Base-by-base conservation (phyloP, 2,329 filamentous ascomycete genomes). In the Botrytis hyacinthi region DNA sequence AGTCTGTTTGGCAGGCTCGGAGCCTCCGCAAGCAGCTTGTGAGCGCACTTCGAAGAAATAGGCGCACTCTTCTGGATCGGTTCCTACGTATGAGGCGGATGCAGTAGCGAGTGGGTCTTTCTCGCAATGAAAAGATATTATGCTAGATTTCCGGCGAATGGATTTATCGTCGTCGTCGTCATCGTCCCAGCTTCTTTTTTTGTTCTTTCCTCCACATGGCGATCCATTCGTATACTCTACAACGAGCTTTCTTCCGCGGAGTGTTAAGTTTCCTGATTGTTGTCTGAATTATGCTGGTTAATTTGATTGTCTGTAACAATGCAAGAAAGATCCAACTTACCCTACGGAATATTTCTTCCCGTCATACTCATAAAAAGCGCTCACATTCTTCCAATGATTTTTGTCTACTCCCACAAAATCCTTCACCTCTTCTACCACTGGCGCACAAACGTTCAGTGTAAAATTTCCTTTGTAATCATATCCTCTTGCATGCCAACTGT, bases 1-100 rank as follows among this genome's bases (percentile, higher is more conserved):
- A 83, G 91, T 85, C 85, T 95, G 83, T 81, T 92, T 93, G 81
- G 92, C 90, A 73, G 91, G 90, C 80, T 91, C 88, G 62, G 87
- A 86, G 72, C 86, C 86, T 20, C 87, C 86, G 79, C 96, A 99
- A 18, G 95, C 95, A 77, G 94, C 92, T 63, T 89, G 87, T 37
- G 93, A 96, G 76, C 95, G 92, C 68, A 95, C 91, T 82, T 98
- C 95, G 84, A 99, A 99, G 83, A 97, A 93, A 83, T 98, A 99
- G 44, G 93, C 90, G 86, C 96, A 99, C 74, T 97, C 92, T 81
- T 98, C 95, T 59, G 93, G 91, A 75, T 95, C 92, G 61, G 85
- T 85, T 74, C 93, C 93, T 74, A 98, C 91, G 81, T 97, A 99
- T 32, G 93, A 94, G 54, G 96, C 86, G 7, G 88, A 87, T 6